A percentile compares a stretch with the other conserved stretches of the same genome.
phyloP scores from a whole-genome alignment of 768 basidiomycete genomes.

The Daedalea quercina region DNA sequence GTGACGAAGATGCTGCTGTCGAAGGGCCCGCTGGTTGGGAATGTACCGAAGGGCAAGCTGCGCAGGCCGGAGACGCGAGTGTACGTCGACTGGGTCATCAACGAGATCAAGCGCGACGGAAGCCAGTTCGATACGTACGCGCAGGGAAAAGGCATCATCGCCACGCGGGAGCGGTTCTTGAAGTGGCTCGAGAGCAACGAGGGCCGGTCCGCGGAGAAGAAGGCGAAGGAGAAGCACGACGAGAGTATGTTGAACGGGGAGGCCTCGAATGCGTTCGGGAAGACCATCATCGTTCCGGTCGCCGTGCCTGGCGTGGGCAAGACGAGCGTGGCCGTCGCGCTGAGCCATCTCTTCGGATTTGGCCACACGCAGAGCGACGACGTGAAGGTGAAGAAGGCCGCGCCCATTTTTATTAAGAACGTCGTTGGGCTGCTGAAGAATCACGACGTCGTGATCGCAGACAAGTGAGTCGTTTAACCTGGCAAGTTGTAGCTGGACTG shows the following conservation, averaged over 20 bases:
- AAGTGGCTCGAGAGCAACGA: conserved; percentile 51
- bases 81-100: conserved; percentile 80
- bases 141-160: conserved; percentile 81
- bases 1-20: conserved; percentile 73
- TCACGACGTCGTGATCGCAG: conserved; percentile 83
- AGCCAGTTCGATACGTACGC: conserved; percentile 53
- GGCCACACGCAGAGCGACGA: conserved; percentile 95
- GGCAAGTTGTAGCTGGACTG: not conserved
- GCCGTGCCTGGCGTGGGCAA: conserved; percentile 95
- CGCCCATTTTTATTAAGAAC: conserved; percentile 63
- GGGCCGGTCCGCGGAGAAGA: conserved; percentile 26
- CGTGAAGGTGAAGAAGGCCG: conserved; percentile 69
- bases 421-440: conserved; percentile 53
- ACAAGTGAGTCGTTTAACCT: conserved; percentile 53
- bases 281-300: conserved; percentile 82
- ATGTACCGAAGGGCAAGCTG: conserved; percentile 60
- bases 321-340: conserved; percentile 76
- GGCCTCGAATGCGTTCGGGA: conserved; percentile 34
- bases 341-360: conserved; percentile 74
- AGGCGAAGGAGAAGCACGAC: conserved; percentile 24
- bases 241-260: conserved; percentile 16
- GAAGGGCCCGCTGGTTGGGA: conserved; percentile 26
- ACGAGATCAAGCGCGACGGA: conserved; percentile 61
- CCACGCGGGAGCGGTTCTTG: conserved; percentile 74
- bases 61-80: conserved; percentile 68